Base-by-base conservation (phyloP, 1,284 basidiomycete genomes). In the Melampsora larici-populina region DNA sequence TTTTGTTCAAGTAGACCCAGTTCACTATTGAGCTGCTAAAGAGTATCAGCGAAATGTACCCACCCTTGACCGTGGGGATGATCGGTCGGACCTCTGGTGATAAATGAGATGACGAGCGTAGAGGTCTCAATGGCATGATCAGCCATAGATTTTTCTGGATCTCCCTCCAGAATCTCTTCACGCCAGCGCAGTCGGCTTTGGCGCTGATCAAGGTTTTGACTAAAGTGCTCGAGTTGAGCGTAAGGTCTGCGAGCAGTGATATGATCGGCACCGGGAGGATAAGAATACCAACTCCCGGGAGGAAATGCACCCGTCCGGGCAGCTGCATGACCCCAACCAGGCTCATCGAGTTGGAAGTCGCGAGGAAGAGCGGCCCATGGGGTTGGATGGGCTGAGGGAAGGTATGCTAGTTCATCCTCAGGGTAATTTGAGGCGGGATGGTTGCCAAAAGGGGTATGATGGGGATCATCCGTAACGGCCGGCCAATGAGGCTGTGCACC, bases 21-120 rank as follows among this genome's bases (percentile, higher is more conserved):
- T 46, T n/a, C 26, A 31, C 4, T 29, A 15, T 7, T n/a, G 15
- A 26, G n/a, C 26, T 15, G 24, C 21, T 8, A 26, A 49, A 48
- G 8, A 24, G 46, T 18, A 69, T 29, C 17, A 26, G 9, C 43
- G 1, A 68, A 49, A 29, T n/a, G 31, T 31, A 48, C 72, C 65
- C 9, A 76, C 74, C 65, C 74, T 62, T 76, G 74, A 40, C 66
- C 74, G 36, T 76, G 58, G 11, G 74, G 74, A 31, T 76, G 74
- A 40, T 68, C 51, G 36, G 40, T 8, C 18, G 74, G 36, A 29
- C 74, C 66, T n/a, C 74, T 64, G 48, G 74, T 69, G n/a, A 76
- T 67, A 15, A 76, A 62, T 24, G 74, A 68, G 43, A 76, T 43
- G 17, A 76, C 74, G 31, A 76, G 46, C 33, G 49, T 55, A 11